These are phyloP conservation scores for Pseudoturritis turrita DNA, from an alignment of 345 rosid species.

Conservation along the genomic window DNA sequence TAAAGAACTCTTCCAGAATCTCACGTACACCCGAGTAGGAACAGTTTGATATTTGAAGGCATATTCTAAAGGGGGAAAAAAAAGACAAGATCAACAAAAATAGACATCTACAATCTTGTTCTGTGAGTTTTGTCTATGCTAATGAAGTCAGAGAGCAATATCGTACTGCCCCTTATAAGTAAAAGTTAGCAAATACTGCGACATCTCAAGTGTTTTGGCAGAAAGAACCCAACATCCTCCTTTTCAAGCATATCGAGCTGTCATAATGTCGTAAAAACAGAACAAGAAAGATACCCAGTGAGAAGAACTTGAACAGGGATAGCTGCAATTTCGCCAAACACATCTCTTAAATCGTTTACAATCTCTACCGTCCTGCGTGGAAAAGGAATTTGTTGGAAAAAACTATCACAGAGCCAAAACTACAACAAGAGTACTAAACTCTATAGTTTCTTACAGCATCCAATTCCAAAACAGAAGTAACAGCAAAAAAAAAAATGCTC, in stretches of 20 bases:
- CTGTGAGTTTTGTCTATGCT: not conserved
- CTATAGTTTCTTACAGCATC: not conserved
- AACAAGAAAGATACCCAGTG: constrained; percentile 47
- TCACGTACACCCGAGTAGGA: constrained; percentile 50
- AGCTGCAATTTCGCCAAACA: constrained; percentile 46
- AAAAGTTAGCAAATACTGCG: not conserved
- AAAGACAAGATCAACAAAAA: not conserved
- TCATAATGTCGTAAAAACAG: not conserved
- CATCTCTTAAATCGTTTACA: constrained; percentile 44
- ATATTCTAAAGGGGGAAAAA: constrained; percentile 41
- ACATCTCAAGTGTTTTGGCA: not conserved
- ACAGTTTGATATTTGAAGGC: constrained; percentile 69
- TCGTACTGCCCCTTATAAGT: not conserved
- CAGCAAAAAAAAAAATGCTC: not conserved
- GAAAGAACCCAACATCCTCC: not conserved
- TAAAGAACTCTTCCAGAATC: constrained; percentile 68
- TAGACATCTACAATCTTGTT: not conserved
- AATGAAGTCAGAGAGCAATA: not conserved
- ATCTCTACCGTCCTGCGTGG: constrained; percentile 60
- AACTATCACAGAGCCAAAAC: not conserved
- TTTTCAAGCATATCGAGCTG: not conserved
- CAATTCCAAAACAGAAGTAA: not conserved
- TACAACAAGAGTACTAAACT: constrained; percentile 2
- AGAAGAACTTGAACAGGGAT: constrained; percentile 75
- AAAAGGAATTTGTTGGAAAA: not conserved